These are phyloP conservation scores for Flueggea neowawraea DNA, from an alignment of 441 rosid genomes.

Conservation along the genomic window DNA sequence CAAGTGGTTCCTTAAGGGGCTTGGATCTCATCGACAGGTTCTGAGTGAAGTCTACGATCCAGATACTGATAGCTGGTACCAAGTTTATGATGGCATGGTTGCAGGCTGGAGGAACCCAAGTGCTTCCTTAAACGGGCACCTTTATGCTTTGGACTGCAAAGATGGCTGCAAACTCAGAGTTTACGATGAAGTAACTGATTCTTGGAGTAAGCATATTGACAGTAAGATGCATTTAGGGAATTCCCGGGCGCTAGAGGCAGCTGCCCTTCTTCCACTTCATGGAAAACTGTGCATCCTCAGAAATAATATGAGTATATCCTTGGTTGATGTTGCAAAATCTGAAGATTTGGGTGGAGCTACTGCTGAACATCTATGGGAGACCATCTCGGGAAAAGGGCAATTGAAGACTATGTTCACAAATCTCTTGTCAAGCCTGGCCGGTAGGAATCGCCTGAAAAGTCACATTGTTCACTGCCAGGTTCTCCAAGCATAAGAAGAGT, in stretches of 20 bases:
- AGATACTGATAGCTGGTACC: constrained; percentile 63
- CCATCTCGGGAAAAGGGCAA: constrained; percentile 77
- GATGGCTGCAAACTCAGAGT: constrained; percentile 90
- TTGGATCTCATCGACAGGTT: constrained; percentile 83
- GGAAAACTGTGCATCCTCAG: constrained; percentile 86
- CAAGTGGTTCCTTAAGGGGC: constrained; percentile 92
- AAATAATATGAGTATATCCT: constrained; percentile 89
- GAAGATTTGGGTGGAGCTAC: constrained; percentile 57
- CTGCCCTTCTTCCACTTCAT: constrained; percentile 77
- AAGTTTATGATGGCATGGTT: constrained; percentile 81
- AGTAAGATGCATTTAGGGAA: constrained; percentile 88
- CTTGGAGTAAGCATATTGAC: constrained; percentile 86
- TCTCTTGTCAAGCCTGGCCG: constrained; percentile 83
- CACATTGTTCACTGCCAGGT: constrained; percentile 94
- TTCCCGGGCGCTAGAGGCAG: constrained; percentile 82
- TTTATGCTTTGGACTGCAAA: constrained; percentile 83
- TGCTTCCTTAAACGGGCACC: constrained; percentile 66
- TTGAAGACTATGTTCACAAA: constrained; percentile 69
- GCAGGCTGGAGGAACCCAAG: constrained; percentile 93
- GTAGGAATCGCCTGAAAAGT: constrained; percentile 71
- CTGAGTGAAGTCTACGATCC: constrained; percentile 86
- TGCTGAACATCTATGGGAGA: constrained; percentile 72
- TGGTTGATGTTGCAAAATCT: constrained; percentile 73
- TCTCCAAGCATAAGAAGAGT: constrained; percentile 57
- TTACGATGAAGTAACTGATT: constrained; percentile 61